phyloP scores from a whole-genome alignment of 2,329 filamentous ascomycete species.

The Diaporthe vaccinii region DNA sequence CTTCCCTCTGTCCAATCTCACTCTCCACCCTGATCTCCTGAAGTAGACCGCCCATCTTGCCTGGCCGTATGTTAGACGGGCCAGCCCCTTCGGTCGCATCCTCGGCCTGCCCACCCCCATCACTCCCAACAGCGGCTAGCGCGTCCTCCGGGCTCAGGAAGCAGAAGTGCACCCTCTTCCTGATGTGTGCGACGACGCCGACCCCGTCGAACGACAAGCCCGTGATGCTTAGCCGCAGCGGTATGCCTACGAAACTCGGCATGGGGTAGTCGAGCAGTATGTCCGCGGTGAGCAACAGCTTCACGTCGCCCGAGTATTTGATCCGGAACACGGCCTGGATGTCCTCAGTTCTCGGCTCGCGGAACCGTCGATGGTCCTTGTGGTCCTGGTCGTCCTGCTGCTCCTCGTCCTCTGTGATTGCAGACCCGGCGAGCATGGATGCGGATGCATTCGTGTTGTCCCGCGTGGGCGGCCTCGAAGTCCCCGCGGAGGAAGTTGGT shows the following conservation, averaged over 20 bases:
- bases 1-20: slow-evolving; percentile 93
- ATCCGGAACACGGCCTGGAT: slow-evolving; percentile 94
- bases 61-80: slow-evolving; percentile 55
- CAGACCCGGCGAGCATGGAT: slow-evolving; percentile 50
- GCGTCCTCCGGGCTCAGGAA: slow-evolving; percentile 95
- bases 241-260: slow-evolving; percentile 97
- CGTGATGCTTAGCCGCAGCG: slow-evolving; percentile 93
- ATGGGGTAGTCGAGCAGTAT: slow-evolving; percentile 98
- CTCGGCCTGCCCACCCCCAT: slow-evolving; percentile 55
- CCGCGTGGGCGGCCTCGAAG: slow-evolving; percentile 70
- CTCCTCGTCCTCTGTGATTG: slow-evolving; percentile 56
- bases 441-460: slow-evolving; percentile 56
- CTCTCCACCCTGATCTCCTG: slow-evolving; percentile 97
- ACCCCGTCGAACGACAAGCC: slow-evolving; percentile 96
- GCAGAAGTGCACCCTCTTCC: slow-evolving; percentile 91
- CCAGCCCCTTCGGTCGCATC: slow-evolving; percentile 43
- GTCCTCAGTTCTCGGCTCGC: slow-evolving; percentile 85
- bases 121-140: slow-evolving; percentile 74
- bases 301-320: slow-evolving; percentile 88
- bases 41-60: slow-evolving; percentile 78
- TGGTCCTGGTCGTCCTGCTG: slow-evolving; percentile 40
- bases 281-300: slow-evolving; percentile 90
- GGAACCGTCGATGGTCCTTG: slow-evolving; percentile 58
- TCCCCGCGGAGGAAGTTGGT: slow-evolving; percentile 62
- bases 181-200: slow-evolving; percentile 91